These are phyloP conservation scores for Iris pallida DNA, from an alignment of 116 monocot species.

Conservation along the genomic window DNA sequence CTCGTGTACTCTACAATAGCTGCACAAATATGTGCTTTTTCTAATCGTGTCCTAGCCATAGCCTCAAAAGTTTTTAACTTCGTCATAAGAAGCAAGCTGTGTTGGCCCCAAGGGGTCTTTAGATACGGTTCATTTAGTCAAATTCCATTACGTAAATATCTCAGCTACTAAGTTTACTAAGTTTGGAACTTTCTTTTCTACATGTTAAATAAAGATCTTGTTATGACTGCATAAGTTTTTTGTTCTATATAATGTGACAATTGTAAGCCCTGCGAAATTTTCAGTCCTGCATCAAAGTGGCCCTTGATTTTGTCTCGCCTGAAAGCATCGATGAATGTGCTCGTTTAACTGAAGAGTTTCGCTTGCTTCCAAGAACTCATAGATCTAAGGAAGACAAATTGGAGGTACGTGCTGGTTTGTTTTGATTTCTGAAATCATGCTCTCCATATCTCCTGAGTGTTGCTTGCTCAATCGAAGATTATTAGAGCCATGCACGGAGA, in stretches of 20 bases:
- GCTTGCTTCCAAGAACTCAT: conserved; percentile 27
- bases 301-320: conserved; percentile 43
- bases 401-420: conserved; percentile 14
- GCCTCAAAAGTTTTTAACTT: too few relatives aligned
- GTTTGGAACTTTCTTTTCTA: too few relatives aligned
- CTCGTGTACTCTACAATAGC: too few relatives aligned
- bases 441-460: neutral
- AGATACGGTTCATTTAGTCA: too few relatives aligned
- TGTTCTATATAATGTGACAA: neutral
- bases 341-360: conserved; percentile 28
- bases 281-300: conserved; percentile 42
- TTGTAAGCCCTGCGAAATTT: neutral
- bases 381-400: conserved; percentile 34
- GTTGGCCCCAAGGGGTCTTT: too few relatives aligned
- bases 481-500: too few relatives aligned
- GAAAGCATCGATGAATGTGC: conserved; percentile 27
- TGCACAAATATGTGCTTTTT: too few relatives aligned
- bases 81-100: too few relatives aligned
- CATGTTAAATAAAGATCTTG: too few relatives aligned
- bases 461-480: neutral
- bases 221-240: neutral
- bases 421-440: neutral
- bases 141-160: too few relatives aligned
- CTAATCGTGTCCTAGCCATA: too few relatives aligned
- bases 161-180: too few relatives aligned